Evolutionary conservation across 352 stramenopile genomes (phyloP).

Genomic region (Globisporangium alternatum): DNA sequence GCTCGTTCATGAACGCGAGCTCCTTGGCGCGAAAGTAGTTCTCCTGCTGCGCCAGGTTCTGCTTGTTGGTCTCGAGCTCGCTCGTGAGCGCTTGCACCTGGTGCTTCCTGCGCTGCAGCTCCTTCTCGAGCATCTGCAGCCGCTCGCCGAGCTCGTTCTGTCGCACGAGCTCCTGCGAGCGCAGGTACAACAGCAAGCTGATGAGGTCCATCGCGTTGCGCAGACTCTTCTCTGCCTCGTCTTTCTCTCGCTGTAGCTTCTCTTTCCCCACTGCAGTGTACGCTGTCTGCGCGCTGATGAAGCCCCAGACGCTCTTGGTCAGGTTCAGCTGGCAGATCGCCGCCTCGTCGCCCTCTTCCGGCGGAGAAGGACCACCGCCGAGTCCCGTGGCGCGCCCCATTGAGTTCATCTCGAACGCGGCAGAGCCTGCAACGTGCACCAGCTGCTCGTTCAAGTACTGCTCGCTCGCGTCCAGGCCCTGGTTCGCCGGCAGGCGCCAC

Average conservation of each 20-base stretch:
- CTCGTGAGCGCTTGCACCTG: constrained; percentile 37
- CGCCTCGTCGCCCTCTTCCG: constrained; percentile 1
- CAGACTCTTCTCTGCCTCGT: constrained; percentile 36
- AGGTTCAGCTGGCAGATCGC: constrained; percentile 16
- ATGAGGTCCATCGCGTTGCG: constrained; percentile 65
- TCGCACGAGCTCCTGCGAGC: constrained; percentile 47
- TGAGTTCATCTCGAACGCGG: constrained; percentile 7
- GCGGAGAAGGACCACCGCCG: not conserved
- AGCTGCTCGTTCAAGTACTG: constrained; percentile 68
- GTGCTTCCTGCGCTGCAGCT: constrained; percentile 50
- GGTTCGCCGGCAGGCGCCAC: constrained; percentile 47
- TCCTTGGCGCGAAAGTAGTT: constrained; percentile 69
- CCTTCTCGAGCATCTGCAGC: constrained; percentile 39
- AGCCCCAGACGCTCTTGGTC: constrained; percentile 14
- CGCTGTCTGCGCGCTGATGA: constrained; percentile 8
- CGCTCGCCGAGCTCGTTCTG: constrained; percentile 52
- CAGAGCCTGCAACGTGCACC: constrained; percentile 32
- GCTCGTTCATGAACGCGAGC: constrained; percentile 42
- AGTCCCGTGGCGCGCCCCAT: constrained; percentile 10
- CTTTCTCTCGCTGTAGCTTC: constrained; percentile 24
- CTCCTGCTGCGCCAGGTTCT: constrained; percentile 52
- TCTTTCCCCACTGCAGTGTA: constrained; percentile 9
- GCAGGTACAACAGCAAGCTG: constrained; percentile 60
- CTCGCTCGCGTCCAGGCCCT: constrained; percentile 44
- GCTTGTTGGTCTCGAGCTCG: constrained; percentile 47